These are phyloP conservation scores for Hansenula lynferdii DNA, from an alignment of 1,139 yeast species.

Conservation along the genomic window DNA sequence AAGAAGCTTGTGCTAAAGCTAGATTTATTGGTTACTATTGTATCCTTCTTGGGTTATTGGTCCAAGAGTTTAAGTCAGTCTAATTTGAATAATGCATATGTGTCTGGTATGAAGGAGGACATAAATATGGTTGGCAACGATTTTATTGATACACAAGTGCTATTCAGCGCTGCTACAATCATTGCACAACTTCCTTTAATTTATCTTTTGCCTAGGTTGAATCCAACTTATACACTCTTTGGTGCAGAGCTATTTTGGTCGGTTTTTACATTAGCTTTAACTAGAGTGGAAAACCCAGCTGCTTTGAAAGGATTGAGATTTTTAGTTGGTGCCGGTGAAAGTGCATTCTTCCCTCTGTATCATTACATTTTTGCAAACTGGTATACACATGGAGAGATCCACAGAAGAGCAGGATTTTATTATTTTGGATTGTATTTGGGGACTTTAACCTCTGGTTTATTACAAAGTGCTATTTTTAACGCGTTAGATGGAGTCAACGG, in stretches of 20 bases:
- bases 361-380: conserved; percentile 60
- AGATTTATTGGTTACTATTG: conserved; percentile 51
- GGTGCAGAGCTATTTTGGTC: conserved; percentile 51
- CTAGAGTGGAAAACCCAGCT: conserved; percentile 32
- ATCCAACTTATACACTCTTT: conserved; percentile 46
- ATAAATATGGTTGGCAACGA: conserved; percentile 59
- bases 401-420: conserved; percentile 57
- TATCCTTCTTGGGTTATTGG: conserved; percentile 60
- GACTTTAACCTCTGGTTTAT: conserved; percentile 54
- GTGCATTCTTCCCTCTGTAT: conserved; percentile 55
- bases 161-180: conserved; percentile 47
- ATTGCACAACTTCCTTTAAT: conserved; percentile 38
- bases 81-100: conserved; percentile 57
- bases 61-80: conserved; percentile 57
- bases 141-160: conserved; percentile 43
- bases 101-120: conserved; percentile 53
- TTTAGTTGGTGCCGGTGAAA: conserved; percentile 58
- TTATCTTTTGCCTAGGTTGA: conserved; percentile 29
- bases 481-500: conserved; percentile 43
- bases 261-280: conserved; percentile 42
- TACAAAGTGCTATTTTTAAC: conserved; percentile 54
- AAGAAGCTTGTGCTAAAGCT: conserved; percentile 46
- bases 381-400: conserved; percentile 55
- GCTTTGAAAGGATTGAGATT: conserved; percentile 46
- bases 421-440: conserved; percentile 59